These are phyloP conservation scores for Thuja plicata DNA, from an alignment of 83 land plant genomes.

Conservation along the genomic window DNA sequence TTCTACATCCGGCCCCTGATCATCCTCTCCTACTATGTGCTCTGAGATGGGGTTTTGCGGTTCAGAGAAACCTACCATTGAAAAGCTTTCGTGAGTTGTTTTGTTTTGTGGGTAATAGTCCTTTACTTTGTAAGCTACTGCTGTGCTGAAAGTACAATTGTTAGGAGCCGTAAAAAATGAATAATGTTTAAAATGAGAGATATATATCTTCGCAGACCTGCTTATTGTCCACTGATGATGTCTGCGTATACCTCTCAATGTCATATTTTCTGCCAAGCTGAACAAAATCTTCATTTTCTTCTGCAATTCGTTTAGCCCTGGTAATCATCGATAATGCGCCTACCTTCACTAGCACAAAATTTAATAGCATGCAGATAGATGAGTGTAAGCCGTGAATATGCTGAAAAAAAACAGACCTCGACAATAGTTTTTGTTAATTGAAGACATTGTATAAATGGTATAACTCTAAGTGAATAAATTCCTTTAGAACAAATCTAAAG, in stretches of 20 bases:
- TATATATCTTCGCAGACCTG: background rate
- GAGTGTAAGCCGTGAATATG: too few relatives aligned
- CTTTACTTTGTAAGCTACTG: background rate
- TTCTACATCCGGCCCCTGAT: slow-evolving; percentile 12
- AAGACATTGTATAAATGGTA: too few relatives aligned
- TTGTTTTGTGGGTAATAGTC: background rate
- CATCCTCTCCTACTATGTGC: background rate
- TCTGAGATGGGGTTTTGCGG: background rate
- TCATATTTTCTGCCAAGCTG: background rate
- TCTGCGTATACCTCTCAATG: background rate
- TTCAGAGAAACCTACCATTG: background rate
- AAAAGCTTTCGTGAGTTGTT: background rate
- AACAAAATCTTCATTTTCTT: background rate
- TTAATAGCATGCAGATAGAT: too few relatives aligned
- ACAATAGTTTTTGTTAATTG: too few relatives aligned
- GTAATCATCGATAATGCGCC: background rate
- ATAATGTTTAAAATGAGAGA: background rate
- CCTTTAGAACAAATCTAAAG: too few relatives aligned
- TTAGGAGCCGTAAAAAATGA: background rate
- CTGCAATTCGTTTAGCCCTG: background rate
- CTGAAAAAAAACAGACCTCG: too few relatives aligned
- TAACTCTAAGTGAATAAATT: too few relatives aligned
- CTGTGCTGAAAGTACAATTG: background rate
- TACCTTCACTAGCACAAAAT: too few relatives aligned
- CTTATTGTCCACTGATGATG: background rate